Base-by-base conservation (phyloP, 371 early-diverging fungal species). In the Mortierella sp. region DNA sequence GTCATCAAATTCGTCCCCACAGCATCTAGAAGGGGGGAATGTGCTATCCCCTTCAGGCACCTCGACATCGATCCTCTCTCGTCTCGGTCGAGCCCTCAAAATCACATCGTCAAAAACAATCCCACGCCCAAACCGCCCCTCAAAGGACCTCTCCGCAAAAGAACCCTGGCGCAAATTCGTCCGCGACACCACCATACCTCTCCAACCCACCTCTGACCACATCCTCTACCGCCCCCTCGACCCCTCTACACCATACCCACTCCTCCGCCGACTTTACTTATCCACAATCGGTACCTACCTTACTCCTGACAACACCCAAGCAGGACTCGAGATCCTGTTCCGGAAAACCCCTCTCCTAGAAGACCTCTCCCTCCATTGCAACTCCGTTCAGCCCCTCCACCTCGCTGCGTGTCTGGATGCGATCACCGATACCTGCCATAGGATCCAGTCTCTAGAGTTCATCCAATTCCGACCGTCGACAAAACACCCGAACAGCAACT, bases 101-200 rank as follows among this genome's bases (percentile, higher is more conserved):
- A 74, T 54, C 56, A 27, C 58, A 10, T 56, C 16, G 12, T 14
- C 51, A 49, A 16, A 18, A 54, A 38, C 71, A 21, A n/a, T 24
- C 43, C 12, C 21, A 38, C 49, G 49, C 21, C 29, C 55, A 55
- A 68, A 43, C 24, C 58, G 18, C 14, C 43, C 35, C 24, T 38
- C 65, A 38, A 32, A 14, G 14, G 21, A 65, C 5, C 38, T 35
- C 1, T 18, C 35, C 6, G 4, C 35, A 4, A 55, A 32, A 71
- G 83, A 82, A 29, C 78, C 83, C 24, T 79, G 83, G 83, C 72
- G 83, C 0, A 76, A 77, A 43, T 75, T 79, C 35, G 24, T 75
- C 27, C 41, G 4, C 27, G 58, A 72, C 14, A 46, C 32, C 24
- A 46, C 32, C 5, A 16, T 41, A 7, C 46, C 75, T 56, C 3